Evolutionary conservation across 176 grass and related monocot genomes (phyloP).

Genomic region (Oropetium thomaeum): DNA sequence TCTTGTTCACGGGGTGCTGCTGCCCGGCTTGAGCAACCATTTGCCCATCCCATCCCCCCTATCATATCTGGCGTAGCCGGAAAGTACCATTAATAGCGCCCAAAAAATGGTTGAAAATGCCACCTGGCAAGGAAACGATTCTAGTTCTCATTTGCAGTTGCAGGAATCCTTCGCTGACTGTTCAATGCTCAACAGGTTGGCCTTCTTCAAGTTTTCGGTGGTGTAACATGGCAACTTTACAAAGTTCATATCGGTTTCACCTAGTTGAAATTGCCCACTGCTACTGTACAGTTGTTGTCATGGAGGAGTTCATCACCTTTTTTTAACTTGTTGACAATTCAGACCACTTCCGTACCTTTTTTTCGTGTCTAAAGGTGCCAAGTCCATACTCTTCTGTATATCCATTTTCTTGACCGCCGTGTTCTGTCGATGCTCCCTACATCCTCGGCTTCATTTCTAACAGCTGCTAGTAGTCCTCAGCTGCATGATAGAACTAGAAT

Average conservation of each 20-base stretch:
- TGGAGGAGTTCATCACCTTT: constrained; percentile 17
- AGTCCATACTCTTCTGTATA: not conserved
- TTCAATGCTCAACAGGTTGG: not conserved
- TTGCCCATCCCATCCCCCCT: constrained; percentile 15
- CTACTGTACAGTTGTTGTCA: not conserved
- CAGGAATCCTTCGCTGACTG: not conserved
- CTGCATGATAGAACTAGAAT: not conserved
- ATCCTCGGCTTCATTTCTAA: not conserved
- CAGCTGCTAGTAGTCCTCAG: not conserved
- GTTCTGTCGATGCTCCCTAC: too few relatives aligned
- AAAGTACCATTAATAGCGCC: not conserved
- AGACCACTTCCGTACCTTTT: not conserved
- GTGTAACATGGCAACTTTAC: not conserved
- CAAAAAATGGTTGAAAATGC: not conserved
- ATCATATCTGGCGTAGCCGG: not conserved
- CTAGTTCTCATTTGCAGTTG: not conserved
- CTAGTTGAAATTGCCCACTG: not conserved
- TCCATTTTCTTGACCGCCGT: not conserved
- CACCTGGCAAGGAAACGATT: not conserved
- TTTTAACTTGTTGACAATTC: not conserved
- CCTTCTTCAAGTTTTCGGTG: not conserved
- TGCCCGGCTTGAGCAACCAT: not conserved
- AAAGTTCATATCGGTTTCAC: not conserved
- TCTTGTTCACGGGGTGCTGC: not conserved
- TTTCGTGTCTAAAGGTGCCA: not conserved